These are phyloP conservation scores for Lactifluus hygrophoroides DNA, from an alignment of 768 basidiomycete species.

Conservation along the genomic window DNA sequence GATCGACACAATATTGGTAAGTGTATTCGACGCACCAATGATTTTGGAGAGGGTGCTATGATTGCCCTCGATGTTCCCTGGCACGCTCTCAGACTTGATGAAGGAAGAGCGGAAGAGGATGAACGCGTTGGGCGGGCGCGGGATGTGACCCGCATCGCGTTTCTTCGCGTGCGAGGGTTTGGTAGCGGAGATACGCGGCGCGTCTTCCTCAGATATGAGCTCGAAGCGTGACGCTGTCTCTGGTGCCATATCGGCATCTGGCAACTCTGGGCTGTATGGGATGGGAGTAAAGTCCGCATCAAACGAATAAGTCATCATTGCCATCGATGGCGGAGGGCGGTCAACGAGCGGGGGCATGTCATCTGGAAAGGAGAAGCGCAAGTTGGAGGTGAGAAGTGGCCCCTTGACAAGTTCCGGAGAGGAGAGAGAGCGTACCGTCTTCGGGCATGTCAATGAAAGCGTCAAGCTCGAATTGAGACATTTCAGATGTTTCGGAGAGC, in stretches of 20 bases:
- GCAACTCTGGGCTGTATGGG: conserved; percentile 31
- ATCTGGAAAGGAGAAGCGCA: conserved; percentile 14
- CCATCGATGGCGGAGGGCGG: conserved; percentile 39
- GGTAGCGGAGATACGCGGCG: conserved; percentile 26
- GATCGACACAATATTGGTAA: background rate
- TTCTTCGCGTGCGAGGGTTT: conserved; percentile 46
- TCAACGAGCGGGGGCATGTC: conserved; percentile 39
- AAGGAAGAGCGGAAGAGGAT: conserved; percentile 78
- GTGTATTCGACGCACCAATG: conserved; percentile 54
- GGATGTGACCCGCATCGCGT: conserved; percentile 67
- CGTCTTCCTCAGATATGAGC: conserved; percentile 23
- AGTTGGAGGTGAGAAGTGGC: background rate
- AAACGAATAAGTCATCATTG: conserved; percentile 53
- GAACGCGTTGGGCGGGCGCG: conserved; percentile 78
- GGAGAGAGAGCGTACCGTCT: conserved; percentile 5
- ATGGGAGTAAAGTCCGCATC: conserved; percentile 50
- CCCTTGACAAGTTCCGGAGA: background rate
- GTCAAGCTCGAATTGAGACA: conserved; percentile 10
- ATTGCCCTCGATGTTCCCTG: conserved; percentile 71
- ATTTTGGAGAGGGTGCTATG: conserved; percentile 76
- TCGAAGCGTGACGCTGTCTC: conserved; percentile 25
- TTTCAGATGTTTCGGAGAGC: background rate
- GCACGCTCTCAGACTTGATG: conserved; percentile 64
- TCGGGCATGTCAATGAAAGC: conserved; percentile 9
- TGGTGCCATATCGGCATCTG: conserved; percentile 25